A percentile compares a stretch with the other conserved stretches of the same genome.
phyloP scores from a whole-genome alignment of 108 stramenopile genomes.

The Nannochloropsis gaditana region DNA sequence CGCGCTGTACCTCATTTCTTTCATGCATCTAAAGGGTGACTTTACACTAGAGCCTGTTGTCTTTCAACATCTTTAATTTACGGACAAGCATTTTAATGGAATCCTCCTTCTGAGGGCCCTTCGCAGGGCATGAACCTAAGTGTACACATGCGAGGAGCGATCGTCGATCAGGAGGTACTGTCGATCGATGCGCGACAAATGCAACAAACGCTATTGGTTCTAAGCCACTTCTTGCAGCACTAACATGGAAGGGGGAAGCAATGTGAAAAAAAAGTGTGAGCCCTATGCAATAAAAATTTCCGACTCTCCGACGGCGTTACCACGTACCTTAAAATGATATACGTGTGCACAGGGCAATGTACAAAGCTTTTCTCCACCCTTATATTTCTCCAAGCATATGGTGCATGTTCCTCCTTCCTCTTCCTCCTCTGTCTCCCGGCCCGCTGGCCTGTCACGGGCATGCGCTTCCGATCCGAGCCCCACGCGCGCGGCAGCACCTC shows the following conservation, averaged over 20 bases:
- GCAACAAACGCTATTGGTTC: background rate
- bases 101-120: no score
- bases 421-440: background rate
- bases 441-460: background rate
- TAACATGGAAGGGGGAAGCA: background rate
- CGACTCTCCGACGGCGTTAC: background rate
- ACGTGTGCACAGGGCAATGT: slow-evolving; percentile 15
- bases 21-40: no score
- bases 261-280: background rate
- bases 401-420: background rate
- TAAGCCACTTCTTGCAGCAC: slow-evolving; percentile 17
- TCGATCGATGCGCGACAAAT: background rate
- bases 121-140: no score
- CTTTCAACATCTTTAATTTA: no score
- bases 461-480: no score
- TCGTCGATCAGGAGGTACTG: background rate
- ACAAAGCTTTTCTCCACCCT: slow-evolving; percentile 20
- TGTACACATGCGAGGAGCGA: no score
- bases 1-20: no score
- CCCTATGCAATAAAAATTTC: background rate
- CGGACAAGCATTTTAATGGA: no score
- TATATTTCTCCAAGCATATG: slow-evolving; percentile 14
- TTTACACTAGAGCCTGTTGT: no score
- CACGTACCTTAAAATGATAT: slow-evolving; percentile 5
- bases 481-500: no score